Conservation (phyloP, 768 basidiomycete species). For the Lanmaoa pseudosensibilis region DNA sequence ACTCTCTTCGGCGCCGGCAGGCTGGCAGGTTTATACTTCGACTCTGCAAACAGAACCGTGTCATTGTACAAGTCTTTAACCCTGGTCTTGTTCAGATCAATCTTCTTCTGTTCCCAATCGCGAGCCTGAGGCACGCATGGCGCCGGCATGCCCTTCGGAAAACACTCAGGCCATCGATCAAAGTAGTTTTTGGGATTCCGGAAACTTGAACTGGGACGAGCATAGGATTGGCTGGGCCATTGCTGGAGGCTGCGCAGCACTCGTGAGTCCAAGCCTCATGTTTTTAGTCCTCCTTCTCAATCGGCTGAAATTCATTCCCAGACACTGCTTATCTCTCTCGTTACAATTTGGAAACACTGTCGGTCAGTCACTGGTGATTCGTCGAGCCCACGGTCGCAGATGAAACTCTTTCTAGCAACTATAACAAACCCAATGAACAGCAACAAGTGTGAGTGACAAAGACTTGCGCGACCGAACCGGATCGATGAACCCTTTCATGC, state of each 20-base stretch:
- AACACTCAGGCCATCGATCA: constrained; percentile 56
- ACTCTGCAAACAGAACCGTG: constrained; percentile 1
- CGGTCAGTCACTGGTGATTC: constrained; percentile 43
- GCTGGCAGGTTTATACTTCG: constrained; percentile 5
- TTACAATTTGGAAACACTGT: constrained; percentile 61
- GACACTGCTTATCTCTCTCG: constrained; percentile 60
- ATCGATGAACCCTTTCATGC: not conserved
- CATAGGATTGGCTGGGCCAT: constrained; percentile 76
- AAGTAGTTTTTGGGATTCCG: constrained; percentile 57
- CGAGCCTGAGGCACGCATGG: constrained; percentile 18
- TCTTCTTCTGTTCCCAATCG: not conserved
- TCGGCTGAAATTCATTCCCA: constrained; percentile 23
- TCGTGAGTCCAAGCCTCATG: constrained; percentile 41
- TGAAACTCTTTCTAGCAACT: constrained; percentile 51
- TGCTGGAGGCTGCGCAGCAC: constrained; percentile 56
- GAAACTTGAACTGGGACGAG: constrained; percentile 55
- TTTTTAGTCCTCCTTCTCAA: not conserved
- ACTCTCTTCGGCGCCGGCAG: constrained; percentile 2
- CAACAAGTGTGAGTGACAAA: constrained; percentile 66
- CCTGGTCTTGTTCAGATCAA: not conserved
- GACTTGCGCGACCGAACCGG: not conserved
- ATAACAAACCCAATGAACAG: constrained; percentile 69
- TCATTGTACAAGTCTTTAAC: constrained; percentile 7
- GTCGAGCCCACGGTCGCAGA: not conserved
- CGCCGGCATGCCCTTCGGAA: constrained; percentile 46